Base-by-base conservation (phyloP, 257 asterid genomes). In the Solanum lycopersicoides region DNA sequence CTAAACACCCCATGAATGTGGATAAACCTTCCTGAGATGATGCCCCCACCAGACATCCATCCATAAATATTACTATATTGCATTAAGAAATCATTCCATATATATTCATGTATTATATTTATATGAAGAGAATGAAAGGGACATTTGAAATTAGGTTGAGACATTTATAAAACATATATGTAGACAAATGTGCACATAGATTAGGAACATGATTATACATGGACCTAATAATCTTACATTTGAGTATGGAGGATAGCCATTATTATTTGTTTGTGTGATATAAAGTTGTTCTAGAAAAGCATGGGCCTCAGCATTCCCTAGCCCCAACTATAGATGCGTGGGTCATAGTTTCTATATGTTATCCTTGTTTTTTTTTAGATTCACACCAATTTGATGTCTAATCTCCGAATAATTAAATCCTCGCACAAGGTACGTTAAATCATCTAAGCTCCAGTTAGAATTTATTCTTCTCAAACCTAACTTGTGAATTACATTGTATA, bases 251-350 rank as follows among this genome's bases (percentile, higher is more conserved):
- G 66, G 84, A 23, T 77, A 80, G 42, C 41, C 41, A 79, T 79
- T 79, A 79, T 79, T 79, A 28, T 45, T 79, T 45, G 16, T 80
- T 80, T 80, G 25, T 39, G 42, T 45, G 84, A 80, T 45, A 80
- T 9, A 79, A 80, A 80, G 68, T 80, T 80, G 84, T 80, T 47
- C 84, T 80, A 80, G 44, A 80, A 80, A 80, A 80, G 68, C 30
- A 80, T 80, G 84, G 84, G 84, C 41, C 44, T 16, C 66, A 28
- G 18, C 84, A 80, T 80, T 47, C 84, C 84, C 84, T 50, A 80
- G 84, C 84, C 84, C 12, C 44, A 15, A 30, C 68, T n/a, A 47
- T 80, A 28, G 42, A 28, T 80, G 66, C 9, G 44, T 79, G 30
- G 85, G 85, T 47, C 68, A 47, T 80, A 10, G 71, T 4, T 79